These are phyloP conservation scores for Solanum bukasovii DNA, from an alignment of 257 asterid genomes.

Conservation along the genomic window DNA sequence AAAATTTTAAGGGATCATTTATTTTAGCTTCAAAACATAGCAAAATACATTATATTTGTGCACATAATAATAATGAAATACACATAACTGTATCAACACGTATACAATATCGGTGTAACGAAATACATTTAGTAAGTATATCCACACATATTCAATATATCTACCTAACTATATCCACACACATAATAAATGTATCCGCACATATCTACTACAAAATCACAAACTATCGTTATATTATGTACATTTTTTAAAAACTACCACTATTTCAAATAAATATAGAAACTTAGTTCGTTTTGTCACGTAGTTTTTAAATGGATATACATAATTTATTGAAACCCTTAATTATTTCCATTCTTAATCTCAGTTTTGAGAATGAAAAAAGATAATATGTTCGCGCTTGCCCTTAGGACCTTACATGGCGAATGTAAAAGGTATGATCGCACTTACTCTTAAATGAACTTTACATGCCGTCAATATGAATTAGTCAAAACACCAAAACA, in stretches of 20 bases:
- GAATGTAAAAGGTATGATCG: neutral
- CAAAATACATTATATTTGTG: neutral
- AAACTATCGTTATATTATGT: neutral
- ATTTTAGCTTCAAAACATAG: neutral
- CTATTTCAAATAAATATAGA: neutral
- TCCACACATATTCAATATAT: neutral
- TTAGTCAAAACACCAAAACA: neutral
- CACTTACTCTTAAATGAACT: neutral
- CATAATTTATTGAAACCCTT: neutral
- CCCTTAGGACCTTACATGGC: neutral
- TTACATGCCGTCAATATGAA: accelerated
- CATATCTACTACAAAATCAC: neutral
- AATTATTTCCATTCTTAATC: neutral
- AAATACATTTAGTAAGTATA: too few species aligned
- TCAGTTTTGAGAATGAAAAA: neutral
- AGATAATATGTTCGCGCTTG: accelerated
- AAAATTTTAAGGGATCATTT: neutral
- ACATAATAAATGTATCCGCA: neutral
- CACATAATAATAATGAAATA: neutral
- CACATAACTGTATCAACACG: neutral
- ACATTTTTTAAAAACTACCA: neutral
- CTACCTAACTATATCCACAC: neutral
- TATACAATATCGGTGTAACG: neutral
- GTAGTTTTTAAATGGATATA: neutral
- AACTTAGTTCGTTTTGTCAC: neutral